Conservation (phyloP, 2,329 filamentous ascomycete genomes). For the Penicillium sp. region DNA sequence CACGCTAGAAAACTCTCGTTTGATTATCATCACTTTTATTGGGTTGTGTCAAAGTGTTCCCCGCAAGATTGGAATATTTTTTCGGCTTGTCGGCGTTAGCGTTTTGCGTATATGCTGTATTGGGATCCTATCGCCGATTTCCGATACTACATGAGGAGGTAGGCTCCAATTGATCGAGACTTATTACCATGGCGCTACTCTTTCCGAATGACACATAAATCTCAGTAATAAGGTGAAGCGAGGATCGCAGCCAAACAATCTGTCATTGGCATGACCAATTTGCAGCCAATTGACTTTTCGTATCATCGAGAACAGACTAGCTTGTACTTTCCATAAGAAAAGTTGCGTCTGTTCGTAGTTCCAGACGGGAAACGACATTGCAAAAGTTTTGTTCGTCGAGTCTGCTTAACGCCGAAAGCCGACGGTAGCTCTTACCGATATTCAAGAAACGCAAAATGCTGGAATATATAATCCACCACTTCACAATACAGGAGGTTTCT, state of each 20-base stretch:
- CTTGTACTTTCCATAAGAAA: too few species aligned
- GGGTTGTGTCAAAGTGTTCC: neutral
- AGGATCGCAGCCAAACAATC: too few species aligned
- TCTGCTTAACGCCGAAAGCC: conserved; percentile 10
- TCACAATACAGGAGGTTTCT: neutral
- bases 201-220: too few species aligned
- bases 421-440: neutral
- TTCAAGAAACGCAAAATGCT: neutral
- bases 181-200: too few species aligned
- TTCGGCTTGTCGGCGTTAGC: conserved; percentile 11
- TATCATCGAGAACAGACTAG: too few species aligned
- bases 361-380: neutral
- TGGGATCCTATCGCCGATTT: conserved; percentile 7
- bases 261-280: too few species aligned
- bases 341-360: too few species aligned
- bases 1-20: neutral
- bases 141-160: neutral
- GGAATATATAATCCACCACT: neutral
- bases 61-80: neutral
- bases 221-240: too few species aligned
- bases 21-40: neutral
- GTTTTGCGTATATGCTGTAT: neutral
- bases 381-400: neutral
- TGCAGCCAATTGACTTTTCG: too few species aligned
- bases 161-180: too few species aligned